These are phyloP conservation scores for Kodamaea arcana DNA, from an alignment of 1,139 yeast species.

Conservation along the genomic window DNA sequence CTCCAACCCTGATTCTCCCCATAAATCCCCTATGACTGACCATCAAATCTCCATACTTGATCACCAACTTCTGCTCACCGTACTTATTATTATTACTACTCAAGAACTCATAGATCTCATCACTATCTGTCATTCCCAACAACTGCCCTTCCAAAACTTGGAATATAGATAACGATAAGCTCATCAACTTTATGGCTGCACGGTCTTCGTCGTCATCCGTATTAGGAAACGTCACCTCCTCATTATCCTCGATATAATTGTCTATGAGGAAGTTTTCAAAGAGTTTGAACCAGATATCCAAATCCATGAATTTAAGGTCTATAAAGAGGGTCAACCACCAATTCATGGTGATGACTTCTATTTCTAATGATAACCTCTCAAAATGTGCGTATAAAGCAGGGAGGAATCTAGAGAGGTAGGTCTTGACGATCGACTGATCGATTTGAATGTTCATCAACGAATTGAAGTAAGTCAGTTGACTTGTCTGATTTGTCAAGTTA, in stretches of 20 bases:
- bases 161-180: constrained; percentile 11
- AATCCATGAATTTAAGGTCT: constrained; percentile 42
- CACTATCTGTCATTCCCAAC: constrained; percentile 8
- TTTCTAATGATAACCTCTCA: constrained; percentile 33
- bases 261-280: constrained; percentile 48
- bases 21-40: constrained; percentile 7
- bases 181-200: constrained; percentile 11
- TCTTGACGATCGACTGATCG: constrained; percentile 31
- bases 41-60: constrained; percentile 13
- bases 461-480: constrained; percentile 15
- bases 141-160: constrained; percentile 11
- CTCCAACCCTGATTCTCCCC: constrained; percentile 5
- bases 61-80: constrained; percentile 3
- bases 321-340: constrained; percentile 60
- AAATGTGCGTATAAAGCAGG: constrained; percentile 42
- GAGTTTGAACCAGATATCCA: constrained; percentile 49
- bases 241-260: constrained; percentile 7
- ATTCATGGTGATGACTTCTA: constrained; percentile 51
- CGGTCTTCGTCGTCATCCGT: constrained; percentile 1
- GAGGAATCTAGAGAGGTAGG: constrained; percentile 22
- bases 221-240: not conserved
- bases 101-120: constrained; percentile 11
- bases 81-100: constrained; percentile 10
- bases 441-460: constrained; percentile 39
- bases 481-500: not conserved